Evolutionary conservation across 2,329 filamentous ascomycete species (phyloP).

Genomic region (Chaetomium globosum): DNA sequence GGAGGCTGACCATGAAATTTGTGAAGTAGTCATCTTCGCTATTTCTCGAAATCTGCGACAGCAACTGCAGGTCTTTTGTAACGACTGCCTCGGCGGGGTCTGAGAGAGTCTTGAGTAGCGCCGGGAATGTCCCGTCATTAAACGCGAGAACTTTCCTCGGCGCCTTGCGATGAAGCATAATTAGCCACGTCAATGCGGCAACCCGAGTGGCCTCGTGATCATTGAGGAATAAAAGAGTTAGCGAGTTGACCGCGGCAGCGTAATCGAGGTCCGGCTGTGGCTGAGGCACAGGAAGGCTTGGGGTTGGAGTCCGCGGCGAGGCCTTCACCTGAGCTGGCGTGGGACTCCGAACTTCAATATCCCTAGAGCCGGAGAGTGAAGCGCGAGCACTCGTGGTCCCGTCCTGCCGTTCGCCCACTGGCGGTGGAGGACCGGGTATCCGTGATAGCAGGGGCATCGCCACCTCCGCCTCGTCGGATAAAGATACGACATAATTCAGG

Average conservation of each 20-base stretch:
- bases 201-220: conserved; percentile 96
- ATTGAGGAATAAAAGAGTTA: conserved; percentile 92
- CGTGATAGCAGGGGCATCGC: conserved; percentile 47
- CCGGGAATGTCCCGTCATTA: conserved; percentile 96
- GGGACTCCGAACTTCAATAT: conserved; percentile 56
- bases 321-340: conserved; percentile 55
- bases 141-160: conserved; percentile 91
- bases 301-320: conserved; percentile 50
- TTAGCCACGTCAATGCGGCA: conserved; percentile 90
- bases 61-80: conserved; percentile 85
- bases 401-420: conserved; percentile 51
- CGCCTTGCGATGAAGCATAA: conserved; percentile 96
- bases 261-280: conserved; percentile 83
- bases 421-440: conserved; percentile 46
- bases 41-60: conserved; percentile 94
- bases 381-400: conserved; percentile 53
- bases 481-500: conserved; percentile 90
- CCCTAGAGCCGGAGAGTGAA: conserved; percentile 57
- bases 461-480: conserved; percentile 69
- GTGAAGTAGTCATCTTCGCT: conserved; percentile 97
- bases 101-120: conserved; percentile 90
- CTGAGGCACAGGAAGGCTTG: conserved; percentile 46
- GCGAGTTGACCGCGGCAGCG: conserved; percentile 86
- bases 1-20: conserved; percentile 95
- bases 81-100: conserved; percentile 95